These are phyloP conservation scores for Rhizopus arrhizus DNA, from an alignment of 371 early-diverging fungal genomes.

Conservation along the genomic window DNA sequence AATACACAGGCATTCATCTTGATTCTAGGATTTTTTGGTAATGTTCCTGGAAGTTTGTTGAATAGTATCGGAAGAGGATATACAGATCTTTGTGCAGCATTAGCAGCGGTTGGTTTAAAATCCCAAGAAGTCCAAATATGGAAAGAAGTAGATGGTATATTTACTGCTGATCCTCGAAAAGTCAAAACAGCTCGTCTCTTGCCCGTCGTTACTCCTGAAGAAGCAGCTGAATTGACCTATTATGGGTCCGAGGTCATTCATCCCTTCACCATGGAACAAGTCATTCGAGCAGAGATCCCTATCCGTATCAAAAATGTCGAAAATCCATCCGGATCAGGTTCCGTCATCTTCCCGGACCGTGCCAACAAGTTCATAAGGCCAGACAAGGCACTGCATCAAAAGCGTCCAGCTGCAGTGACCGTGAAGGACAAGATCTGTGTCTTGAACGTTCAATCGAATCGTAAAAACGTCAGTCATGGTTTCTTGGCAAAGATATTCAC, in stretches of 20 bases:
- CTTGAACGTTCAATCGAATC: conserved; percentile 92
- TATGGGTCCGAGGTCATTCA: conserved; percentile 98
- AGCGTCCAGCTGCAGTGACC: conserved; percentile 92
- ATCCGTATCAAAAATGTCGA: conserved; percentile 98
- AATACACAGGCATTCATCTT: background rate
- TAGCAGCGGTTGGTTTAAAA: conserved; percentile 86
- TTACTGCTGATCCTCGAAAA: conserved; percentile 98
- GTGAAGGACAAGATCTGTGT: conserved; percentile 93
- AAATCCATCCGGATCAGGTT: conserved; percentile 87
- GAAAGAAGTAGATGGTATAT: conserved; percentile 99
- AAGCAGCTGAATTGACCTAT: conserved; percentile 97
- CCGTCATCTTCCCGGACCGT: conserved; percentile 81
- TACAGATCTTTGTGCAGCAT: conserved; percentile 96
- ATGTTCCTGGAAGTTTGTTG: conserved; percentile 91
- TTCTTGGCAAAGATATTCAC: conserved; percentile 94
- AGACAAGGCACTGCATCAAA: too few relatives aligned
- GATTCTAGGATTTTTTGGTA: conserved; percentile 86
- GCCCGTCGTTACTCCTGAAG: conserved; percentile 95
- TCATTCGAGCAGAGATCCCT: conserved; percentile 90
- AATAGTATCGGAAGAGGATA: conserved; percentile 96
- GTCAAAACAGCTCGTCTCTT: conserved; percentile 86
- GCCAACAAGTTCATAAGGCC: background rate
- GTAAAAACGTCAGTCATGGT: conserved; percentile 91
- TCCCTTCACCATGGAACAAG: conserved; percentile 99
- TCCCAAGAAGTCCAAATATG: conserved; percentile 94